Base-by-base conservation (phyloP, 495 filamentous ascomycete species). In the Aspergillus saccharolyticus region DNA sequence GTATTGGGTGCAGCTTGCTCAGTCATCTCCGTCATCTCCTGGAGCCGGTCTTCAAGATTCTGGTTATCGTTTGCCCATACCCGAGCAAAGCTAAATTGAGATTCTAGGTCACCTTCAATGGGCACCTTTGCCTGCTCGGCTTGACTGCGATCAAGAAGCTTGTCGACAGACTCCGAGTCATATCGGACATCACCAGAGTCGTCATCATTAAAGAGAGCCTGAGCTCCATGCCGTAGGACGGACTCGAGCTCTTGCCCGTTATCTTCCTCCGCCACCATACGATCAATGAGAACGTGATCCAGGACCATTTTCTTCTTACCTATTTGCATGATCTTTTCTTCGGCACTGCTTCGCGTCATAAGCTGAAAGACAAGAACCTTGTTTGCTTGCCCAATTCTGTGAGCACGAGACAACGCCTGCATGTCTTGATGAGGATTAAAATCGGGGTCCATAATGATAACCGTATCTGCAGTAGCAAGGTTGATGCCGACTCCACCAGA, bases 341-440 rank as follows among this genome's bases (percentile, higher is more conserved):
- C 94, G 0, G 86, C 90, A 21, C 85, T 91, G 18, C 86, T 83
- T 14, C 92, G 85, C 3, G 93, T 97, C 74, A 95, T 90, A 0
- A 99, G 72, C 65, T 97, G 91, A 67, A 96, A 96, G 47, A 95
- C 92, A 7, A 97, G 78, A 4, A 99, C 94, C 59, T 94, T 96
- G 62, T 96, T 93, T 65, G 89, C 87, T 68, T 99, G 94, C 0
- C 94, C 94, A 54, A 99, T 97, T 28, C 94, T 85, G 70, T 99
- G 94, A 20, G 93, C 95, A 58, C 94, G 86, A 8, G 91, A 96
- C 5, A 97, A 74, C 0, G 94, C 94, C 70, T 99, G 94, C 59
- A 97, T 90, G 65, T 99, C 94, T 68, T 97, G 94, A 63, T 97
- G 94, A 0, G 94, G 94, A 61, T 99, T 99, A 75, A 96, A 97